Percentiles rank a stretch among this genome's conserved stretches.
phyloP scores from a whole-genome alignment of 2,329 filamentous ascomycete species.

The Neonectria coccinea region DNA sequence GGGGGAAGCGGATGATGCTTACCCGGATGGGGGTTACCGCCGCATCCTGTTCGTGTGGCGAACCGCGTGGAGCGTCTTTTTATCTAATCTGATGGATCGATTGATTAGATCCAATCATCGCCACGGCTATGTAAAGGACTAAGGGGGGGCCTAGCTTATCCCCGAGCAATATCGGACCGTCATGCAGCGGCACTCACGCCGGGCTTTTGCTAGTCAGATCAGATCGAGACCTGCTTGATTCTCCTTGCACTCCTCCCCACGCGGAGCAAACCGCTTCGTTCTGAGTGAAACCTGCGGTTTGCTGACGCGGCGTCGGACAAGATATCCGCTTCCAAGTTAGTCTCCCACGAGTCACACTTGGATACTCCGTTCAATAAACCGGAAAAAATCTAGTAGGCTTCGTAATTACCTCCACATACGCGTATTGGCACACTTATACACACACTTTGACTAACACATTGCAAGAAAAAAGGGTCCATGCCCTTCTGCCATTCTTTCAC shows the following conservation, averaged over 20 bases:
- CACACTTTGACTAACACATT: too few species aligned
- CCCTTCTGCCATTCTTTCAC: not conserved
- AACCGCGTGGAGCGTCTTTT: constrained; percentile 16
- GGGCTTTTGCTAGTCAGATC: not conserved
- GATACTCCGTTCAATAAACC: too few species aligned
- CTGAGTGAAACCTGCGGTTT: not conserved
- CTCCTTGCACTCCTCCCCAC: not conserved
- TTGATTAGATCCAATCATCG: constrained; percentile 36
- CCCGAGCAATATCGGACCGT: not conserved
- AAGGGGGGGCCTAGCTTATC: not conserved
- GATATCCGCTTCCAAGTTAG: not conserved
- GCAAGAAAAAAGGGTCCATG: not conserved
- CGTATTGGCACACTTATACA: too few species aligned
- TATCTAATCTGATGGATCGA: constrained; percentile 42
- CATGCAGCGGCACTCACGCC: not conserved
- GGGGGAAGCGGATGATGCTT: not conserved
- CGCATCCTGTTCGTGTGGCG: not conserved
- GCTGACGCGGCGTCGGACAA: not conserved
- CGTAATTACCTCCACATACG: not conserved
- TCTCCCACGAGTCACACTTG: too few species aligned
- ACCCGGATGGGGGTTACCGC: not conserved
- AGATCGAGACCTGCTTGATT: not conserved
- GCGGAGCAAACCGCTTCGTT: not conserved
- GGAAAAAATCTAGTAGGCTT: not conserved
- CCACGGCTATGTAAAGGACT: not conserved